Evolutionary conservation across 1,139 yeast genomes (phyloP), one percentile per base, ranked within the genome.

Genomic region (Scheffersomyces segobiensis): DNA sequence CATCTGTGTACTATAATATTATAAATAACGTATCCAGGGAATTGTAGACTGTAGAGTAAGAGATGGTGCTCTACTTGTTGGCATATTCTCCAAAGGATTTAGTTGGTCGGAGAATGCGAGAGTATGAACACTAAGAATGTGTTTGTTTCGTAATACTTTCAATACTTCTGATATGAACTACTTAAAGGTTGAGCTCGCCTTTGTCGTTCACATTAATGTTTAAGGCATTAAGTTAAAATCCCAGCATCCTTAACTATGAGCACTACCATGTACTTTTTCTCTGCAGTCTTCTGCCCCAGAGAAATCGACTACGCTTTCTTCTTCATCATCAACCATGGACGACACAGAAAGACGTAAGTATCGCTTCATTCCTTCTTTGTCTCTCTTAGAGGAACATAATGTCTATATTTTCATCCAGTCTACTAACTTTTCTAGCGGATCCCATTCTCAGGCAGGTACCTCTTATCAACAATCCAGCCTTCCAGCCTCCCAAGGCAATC

Each of bases 401-500:
- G 17, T 32, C 42, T 32, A 4, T 32, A 32, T 17, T 32, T 32
- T 12, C 42, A 32, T 48, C 5, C 50, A 20, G 26, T 12, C 14
- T 48, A 48, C 50, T 48, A 48, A 48, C 50, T 18, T 20, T 48
- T 46, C n/a, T 26, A 84, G 87, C 85, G 49, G 87, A 85, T 62
- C 78, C 83, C 0, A 61, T 81, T 17, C 74, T 86, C 24, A 75
- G 81, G 46, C 88, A 86, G 62, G 82, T 87, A 1, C 90, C 91
- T 0, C 75, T 87, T 52, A 80, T 86, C 17, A 78, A 83, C 53
- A 84, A 87, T 57, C 89, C 88, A 0, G 73, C 77, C 24, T 80
- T 75, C 63, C 82, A 79, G 58, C 85, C 88, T 0, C 89, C 91
- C 3, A 84, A 81, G 63, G 84, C 89, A 2, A 78, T 86, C 46